A percentile compares a stretch with the other conserved stretches of the same genome.
These are phyloP conservation scores for Globisporangium ultimum DNA, from an alignment of 352 stramenopile species.

Conservation along the genomic window DNA sequence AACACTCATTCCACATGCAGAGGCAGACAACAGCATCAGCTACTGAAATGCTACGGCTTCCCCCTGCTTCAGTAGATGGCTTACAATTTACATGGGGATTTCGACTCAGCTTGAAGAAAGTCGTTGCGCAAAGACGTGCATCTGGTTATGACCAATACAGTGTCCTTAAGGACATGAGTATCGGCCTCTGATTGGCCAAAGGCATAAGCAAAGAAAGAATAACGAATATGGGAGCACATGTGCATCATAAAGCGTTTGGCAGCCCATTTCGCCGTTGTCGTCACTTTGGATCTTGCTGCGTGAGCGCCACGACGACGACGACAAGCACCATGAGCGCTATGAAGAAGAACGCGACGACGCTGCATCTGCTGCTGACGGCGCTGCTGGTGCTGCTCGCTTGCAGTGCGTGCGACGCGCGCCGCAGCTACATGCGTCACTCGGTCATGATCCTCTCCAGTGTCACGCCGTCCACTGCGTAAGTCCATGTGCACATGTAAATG, in stretches of 20 bases:
- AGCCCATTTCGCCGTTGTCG: not conserved
- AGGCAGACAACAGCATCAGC: no score
- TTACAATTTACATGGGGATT: no score
- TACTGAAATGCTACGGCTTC: no score
- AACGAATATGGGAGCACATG: not conserved
- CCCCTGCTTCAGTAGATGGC: no score
- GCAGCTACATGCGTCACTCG: conserved; percentile 3
- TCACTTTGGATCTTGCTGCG: not conserved
- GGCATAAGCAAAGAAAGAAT: not conserved
- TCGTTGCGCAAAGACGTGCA: no score
- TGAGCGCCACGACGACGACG: not conserved
- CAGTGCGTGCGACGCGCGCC: conserved; percentile 7
- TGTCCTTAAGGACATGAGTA: not conserved
- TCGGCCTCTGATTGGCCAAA: not conserved
- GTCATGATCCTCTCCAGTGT: conserved; percentile 7
- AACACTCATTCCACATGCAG: no score
- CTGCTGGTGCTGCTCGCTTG: conserved; percentile 5
- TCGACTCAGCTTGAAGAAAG: no score
- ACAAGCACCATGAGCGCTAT: not conserved
- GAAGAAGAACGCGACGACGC: conserved; percentile 6
- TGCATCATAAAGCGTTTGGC: not conserved
- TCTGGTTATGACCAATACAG: not conserved
- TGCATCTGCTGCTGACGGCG: conserved; percentile 16
- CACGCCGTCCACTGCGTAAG: not conserved
- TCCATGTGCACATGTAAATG: not conserved